Evolutionary conservation across 805 yeast species (phyloP), one percentile per base, ranked within the genome.

Genomic region (Ogataea degrootiae): DNA sequence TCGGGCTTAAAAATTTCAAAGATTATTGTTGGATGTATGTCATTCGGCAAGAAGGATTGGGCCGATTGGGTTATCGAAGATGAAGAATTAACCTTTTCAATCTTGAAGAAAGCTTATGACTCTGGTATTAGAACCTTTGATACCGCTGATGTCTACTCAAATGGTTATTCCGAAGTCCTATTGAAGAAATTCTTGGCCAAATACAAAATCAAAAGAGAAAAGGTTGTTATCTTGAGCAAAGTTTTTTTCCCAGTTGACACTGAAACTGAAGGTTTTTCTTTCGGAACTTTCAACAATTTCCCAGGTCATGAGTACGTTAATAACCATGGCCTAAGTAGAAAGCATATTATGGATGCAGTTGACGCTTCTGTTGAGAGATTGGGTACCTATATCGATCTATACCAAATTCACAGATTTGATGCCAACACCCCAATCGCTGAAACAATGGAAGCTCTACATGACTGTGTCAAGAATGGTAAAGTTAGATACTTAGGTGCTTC

Each of bases 401-500:
- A 71, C 17, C 83, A 77, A 60, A 76, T 80, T 53, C 85, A 80
- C 61, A 61, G 85, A 45, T 58, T 70, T 37, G 85, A 80, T 58
- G 56, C 52, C 21, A 55, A 64, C 6, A 69, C 74, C 6, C 76
- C 81, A 23, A 67, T 70, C 43, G 67, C 68, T 42, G 85, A 80
- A 54, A 73, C 70, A 38, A 78, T 80, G 82, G 73, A 63, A 54
- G 74, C 83, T 0, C 62, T 80, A 57, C 74, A 80, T 57, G 77
- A 73, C 49, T 69, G 75, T n/a, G 75, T 77, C 23, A 66, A 67
- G 38, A 47, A 55, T 39, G 82, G 82, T 16, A 56, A 66, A 34
- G 70, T 69, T 4, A 66, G 82, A 40, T 80, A 80, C 60, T 69
- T 80, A 47, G 85, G 85, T 21, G 83, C 85, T 2, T 79, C 83